Percentiles rank a stretch among this genome's conserved stretches.
Conservation (phyloP, 768 basidiomycete genomes). For the Russula sp. region DNA sequence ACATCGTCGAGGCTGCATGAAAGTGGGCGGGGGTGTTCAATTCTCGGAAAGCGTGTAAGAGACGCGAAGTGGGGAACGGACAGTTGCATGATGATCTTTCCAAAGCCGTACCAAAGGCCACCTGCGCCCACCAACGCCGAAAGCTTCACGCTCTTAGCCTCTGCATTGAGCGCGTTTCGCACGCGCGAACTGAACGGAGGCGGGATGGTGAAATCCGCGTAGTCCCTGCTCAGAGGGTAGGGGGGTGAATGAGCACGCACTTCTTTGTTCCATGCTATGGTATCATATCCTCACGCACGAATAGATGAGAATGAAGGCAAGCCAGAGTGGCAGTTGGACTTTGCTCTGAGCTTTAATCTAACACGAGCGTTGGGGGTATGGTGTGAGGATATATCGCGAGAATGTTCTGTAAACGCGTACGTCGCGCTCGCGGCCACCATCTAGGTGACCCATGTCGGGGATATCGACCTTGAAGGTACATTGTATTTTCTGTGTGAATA, state of each 20-base stretch:
- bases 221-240: constrained; percentile 62
- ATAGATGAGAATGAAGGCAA: constrained; percentile 80
- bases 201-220: constrained; percentile 86
- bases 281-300: constrained; percentile 47
- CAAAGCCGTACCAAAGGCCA: constrained; percentile 91
- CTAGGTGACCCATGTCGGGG: constrained; percentile 83
- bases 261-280: neutral
- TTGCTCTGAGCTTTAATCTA: constrained; percentile 79
- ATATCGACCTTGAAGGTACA: constrained; percentile 89
- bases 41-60: too few relatives aligned
- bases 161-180: constrained; percentile 83
- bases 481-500: constrained; percentile 69
- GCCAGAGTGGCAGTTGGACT: constrained; percentile 85
- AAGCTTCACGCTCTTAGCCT: constrained; percentile 79
- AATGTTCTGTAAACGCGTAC: constrained; percentile 40
- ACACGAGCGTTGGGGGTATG: neutral
- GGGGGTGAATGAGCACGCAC: neutral
- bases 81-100: constrained; percentile 83
- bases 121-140: constrained; percentile 82
- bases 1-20: constrained; percentile 65
- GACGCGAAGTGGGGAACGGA: constrained; percentile 37
- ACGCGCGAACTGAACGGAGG: constrained; percentile 73
- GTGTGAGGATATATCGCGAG: neutral
- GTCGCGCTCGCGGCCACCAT: constrained; percentile 80
- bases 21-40: neutral